phyloP scores from a whole-genome alignment of 2,329 filamentous ascomycete species.

The Taxawa tesnikishii region DNA sequence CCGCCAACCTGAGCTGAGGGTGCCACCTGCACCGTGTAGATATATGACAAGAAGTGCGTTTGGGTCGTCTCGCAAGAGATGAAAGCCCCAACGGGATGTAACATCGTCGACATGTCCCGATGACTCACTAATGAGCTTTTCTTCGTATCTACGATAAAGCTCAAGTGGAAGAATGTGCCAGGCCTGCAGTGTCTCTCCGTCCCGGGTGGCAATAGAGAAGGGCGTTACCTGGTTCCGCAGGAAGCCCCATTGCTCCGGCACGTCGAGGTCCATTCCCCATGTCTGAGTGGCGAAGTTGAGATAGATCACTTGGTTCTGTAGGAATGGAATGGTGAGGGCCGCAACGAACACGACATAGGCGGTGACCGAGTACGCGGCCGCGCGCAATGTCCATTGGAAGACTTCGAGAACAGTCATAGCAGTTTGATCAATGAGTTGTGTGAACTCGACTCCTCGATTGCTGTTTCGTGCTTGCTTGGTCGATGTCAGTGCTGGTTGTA shows the following conservation, averaged over 20 bases:
- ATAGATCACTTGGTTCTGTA: conserved; percentile 47
- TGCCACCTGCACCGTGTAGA: conserved; percentile 46
- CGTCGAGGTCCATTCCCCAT: conserved; percentile 39
- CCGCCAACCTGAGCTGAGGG: conserved; percentile 42
- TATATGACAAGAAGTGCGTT: conserved; percentile 52
- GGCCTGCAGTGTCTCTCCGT: conserved; percentile 30
- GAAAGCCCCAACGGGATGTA: conserved; percentile 45
- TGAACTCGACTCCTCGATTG: no score
- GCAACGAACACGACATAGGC: no score
- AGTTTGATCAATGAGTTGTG: no score
- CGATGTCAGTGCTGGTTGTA: no score
- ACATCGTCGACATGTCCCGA: conserved; percentile 41
- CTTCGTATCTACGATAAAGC: conserved; percentile 31
- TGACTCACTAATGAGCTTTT: conserved; percentile 27
- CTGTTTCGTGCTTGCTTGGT: no score
- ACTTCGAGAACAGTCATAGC: no score
- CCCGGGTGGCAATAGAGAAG: conserved; percentile 31
- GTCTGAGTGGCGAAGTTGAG: conserved; percentile 42
- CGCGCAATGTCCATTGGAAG: no score
- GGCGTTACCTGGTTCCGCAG: conserved; percentile 37
- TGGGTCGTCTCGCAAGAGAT: conserved; percentile 50
- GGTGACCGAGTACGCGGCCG: no score
- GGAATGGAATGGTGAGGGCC: conserved; percentile 31
- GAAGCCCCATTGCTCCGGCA: conserved; percentile 37
- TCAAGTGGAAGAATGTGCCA: conserved; percentile 40